Conservation (phyloP, 176 grass and related monocot genomes). For the Musa troglodytarum region DNA sequence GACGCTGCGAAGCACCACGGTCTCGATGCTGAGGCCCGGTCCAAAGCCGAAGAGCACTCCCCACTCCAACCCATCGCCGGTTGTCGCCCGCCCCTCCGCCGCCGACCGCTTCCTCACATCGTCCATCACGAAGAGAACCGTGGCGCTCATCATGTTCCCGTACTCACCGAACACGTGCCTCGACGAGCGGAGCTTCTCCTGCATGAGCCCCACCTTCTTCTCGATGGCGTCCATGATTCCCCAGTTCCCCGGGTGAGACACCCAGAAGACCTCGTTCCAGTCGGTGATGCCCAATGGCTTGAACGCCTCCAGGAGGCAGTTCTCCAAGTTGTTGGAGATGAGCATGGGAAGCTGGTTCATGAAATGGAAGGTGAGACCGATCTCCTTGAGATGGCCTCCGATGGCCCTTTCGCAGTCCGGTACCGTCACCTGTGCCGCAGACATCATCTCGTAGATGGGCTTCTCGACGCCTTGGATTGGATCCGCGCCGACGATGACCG, state of each 20-base stretch:
- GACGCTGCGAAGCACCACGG: not conserved
- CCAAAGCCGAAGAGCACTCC: not conserved
- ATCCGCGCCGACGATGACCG: not conserved
- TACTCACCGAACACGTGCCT: not conserved
- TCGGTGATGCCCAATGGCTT: not conserved
- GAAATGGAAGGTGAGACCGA: slow-evolving; percentile 4
- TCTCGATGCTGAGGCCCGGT: not conserved
- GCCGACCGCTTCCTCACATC: not conserved
- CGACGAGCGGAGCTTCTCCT: not conserved
- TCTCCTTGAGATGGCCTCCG: not conserved
- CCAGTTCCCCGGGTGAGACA: not conserved
- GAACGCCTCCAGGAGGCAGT: not conserved
- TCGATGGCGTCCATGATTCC: slow-evolving; percentile 1
- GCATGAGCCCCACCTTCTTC: not conserved
- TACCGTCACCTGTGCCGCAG: not conserved
- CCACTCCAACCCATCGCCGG: not conserved
- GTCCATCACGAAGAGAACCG: not conserved
- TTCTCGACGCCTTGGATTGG: not conserved
- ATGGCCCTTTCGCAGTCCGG: not conserved
- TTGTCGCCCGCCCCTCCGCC: not conserved
- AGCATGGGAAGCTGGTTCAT: not conserved
- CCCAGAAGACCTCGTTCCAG: slow-evolving; percentile 8
- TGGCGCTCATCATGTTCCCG: not conserved
- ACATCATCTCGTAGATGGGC: slow-evolving; percentile 1
- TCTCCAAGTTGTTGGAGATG: not conserved